Conservation (phyloP, 768 basidiomycete genomes). For the Thelephora ganbajun region DNA sequence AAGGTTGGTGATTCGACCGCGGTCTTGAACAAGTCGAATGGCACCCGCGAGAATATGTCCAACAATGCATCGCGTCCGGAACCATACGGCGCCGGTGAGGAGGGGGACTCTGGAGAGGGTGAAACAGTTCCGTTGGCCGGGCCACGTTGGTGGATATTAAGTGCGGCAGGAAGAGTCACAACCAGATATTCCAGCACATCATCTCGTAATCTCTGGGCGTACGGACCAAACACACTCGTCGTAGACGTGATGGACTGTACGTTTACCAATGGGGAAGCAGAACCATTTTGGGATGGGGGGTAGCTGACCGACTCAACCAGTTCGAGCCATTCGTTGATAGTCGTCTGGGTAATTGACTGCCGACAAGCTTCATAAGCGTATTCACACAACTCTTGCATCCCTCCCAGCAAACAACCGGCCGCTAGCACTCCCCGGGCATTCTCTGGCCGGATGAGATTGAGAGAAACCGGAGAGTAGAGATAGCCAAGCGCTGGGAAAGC, state of each 20-base stretch:
- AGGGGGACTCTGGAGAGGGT: constrained; percentile 17
- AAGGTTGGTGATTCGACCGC: constrained; percentile 71
- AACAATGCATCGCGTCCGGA: constrained; percentile 54
- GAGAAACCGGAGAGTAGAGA: constrained; percentile 61
- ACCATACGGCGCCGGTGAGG: constrained; percentile 14
- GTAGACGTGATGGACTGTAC: constrained; percentile 21
- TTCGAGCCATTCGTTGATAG: constrained; percentile 62
- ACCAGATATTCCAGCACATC: constrained; percentile 72
- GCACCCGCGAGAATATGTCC: constrained; percentile 64
- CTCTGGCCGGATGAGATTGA: constrained; percentile 53
- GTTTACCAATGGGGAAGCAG: constrained; percentile 25
- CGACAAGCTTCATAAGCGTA: constrained; percentile 70
- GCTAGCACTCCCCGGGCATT: constrained; percentile 82
- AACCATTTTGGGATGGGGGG: constrained; percentile 31
- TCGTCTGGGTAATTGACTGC: constrained; percentile 62
- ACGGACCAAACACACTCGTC: constrained; percentile 58
- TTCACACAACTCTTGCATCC: constrained; percentile 74
- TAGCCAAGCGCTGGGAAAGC: constrained; percentile 52
- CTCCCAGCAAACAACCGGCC: constrained; percentile 72
- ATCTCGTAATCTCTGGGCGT: constrained; percentile 61
- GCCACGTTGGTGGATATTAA: constrained; percentile 32
- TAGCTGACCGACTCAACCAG: constrained; percentile 49
- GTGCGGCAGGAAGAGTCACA: constrained; percentile 52
- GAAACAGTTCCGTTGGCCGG: constrained; percentile 16
- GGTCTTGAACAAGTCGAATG: constrained; percentile 79